Percentiles rank a stretch among this genome's conserved stretches.
Conservation (phyloP, 108 stramenopile genomes). For the Seminavis robusta region DNA sequence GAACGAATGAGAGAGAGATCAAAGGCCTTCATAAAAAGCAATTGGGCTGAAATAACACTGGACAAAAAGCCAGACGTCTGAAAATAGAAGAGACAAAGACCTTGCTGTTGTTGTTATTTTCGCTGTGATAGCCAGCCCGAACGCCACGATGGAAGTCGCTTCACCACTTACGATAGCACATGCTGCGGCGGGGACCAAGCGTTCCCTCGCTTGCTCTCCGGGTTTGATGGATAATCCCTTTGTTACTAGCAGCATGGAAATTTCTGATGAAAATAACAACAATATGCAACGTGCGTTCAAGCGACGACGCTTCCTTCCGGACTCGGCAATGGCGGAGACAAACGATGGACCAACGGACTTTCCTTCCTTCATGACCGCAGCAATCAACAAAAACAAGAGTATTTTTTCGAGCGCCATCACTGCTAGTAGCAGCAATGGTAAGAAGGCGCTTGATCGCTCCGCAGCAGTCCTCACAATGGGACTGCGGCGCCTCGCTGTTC, state of each 20-base stretch:
- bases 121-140: background rate
- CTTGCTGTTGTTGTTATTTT: too few relatives aligned
- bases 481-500: background rate
- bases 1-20: too few relatives aligned
- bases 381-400: slow-evolving; percentile 5
- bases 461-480: background rate
- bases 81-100: background rate
- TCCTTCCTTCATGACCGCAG: slow-evolving; percentile 11
- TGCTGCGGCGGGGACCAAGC: slow-evolving; percentile 43
- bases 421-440: background rate
- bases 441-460: background rate
- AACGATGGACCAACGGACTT: slow-evolving; percentile 25
- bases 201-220: slow-evolving; percentile 56
- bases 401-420: slow-evolving; percentile 5
- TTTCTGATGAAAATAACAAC: slow-evolving; percentile 48
- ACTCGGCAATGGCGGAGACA: slow-evolving; percentile 31
- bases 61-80: background rate
- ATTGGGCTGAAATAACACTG: background rate
- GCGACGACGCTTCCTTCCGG: slow-evolving; percentile 39
- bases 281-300: slow-evolving; percentile 51
- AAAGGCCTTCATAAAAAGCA: too few relatives aligned
- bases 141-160: slow-evolving; percentile 64
- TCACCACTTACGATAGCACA: slow-evolving; percentile 58
- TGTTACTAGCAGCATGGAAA: slow-evolving; percentile 23
- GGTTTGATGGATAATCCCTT: slow-evolving; percentile 29